These are phyloP conservation scores for Delitschia confertaspora DNA, from an alignment of 495 filamentous ascomycete genomes.

Conservation along the genomic window DNA sequence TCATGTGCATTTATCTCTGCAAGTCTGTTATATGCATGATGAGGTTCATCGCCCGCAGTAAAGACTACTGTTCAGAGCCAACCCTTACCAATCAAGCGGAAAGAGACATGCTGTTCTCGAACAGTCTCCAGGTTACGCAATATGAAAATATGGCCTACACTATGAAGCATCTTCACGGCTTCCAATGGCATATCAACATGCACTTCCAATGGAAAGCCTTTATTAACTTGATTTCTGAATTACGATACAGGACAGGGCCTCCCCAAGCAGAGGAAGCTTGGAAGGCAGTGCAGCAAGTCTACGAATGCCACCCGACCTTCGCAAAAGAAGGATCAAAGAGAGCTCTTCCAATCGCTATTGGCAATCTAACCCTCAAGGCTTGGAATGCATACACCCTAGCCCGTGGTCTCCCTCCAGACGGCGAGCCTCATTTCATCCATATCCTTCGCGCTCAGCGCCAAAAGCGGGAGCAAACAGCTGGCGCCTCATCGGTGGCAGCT, in stretches of 20 bases:
- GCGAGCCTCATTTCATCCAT: constrained; percentile 18
- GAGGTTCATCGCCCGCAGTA: constrained; percentile 24
- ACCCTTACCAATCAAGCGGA: no score
- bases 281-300: constrained; percentile 17
- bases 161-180: constrained; percentile 11
- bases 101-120: constrained; percentile 16
- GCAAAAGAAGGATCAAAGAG: constrained; percentile 5
- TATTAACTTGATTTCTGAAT: constrained; percentile 17
- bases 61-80: no score
- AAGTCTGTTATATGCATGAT: constrained; percentile 19
- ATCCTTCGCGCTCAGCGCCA: constrained; percentile 3
- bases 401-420: constrained; percentile 1
- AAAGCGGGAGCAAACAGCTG: neutral
- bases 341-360: constrained; percentile 16
- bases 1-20: constrained; percentile 32
- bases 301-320: constrained; percentile 19
- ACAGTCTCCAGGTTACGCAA: constrained; percentile 12
- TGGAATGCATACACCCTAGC: constrained; percentile 15
- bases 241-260: constrained; percentile 11
- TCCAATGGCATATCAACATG: constrained; percentile 23
- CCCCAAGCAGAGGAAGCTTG: constrained; percentile 15
- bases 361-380: constrained; percentile 20
- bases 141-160: constrained; percentile 16
- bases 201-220: constrained; percentile 27
- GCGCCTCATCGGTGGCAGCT: neutral